Base-by-base conservation (phyloP, 257 asterid species). In the Gentiana straminea region DNA sequence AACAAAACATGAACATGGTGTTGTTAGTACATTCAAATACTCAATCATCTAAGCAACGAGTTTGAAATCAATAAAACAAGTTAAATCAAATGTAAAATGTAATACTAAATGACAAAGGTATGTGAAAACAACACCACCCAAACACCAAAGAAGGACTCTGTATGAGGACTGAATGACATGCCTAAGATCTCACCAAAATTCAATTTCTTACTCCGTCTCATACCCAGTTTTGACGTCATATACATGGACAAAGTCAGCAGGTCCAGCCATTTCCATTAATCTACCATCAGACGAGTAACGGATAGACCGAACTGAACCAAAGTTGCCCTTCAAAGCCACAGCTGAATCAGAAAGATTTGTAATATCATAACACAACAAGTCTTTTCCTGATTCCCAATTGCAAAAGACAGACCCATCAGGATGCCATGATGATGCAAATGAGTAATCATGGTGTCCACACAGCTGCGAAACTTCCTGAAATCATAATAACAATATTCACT, bases 161-260 rank as follows among this genome's bases (percentile, higher is more conserved):
- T 75, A 55, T 90, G 94, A 0, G 96, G 98, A 70, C 98, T 90
- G 57, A 82, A 86, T 1, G 98, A 80, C 63, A 84, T 73, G 45
- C 98, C 98, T 1, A 95, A 90, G 59, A 84, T 83, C 81, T 90
- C 98, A 43, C 98, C 98, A 57, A 90, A 90, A 90, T 67, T 90
- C 95, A 5, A 86, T 79, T 50, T 86, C 98, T 73, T 90, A 94
- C 61, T 86, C 95, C 70, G 77, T 75, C 59, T 75, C 76, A 8
- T 84, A 90, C 49, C 91, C 94, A 34, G 77, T 73, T 67, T 71
- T 54, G 24, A 86, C 93, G 60, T 86, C 96, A 53, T 82, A 86
- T 33, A 90, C 65, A 35, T 90, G 98, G 66, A 90, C 96, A 47
- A 80, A 90, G 69, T 90, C 98, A 7, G 95, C 98, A 56, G 96